Evolutionary conservation across 2,329 filamentous ascomycete species (phyloP).

Genomic region (Alternaria gansuensis): DNA sequence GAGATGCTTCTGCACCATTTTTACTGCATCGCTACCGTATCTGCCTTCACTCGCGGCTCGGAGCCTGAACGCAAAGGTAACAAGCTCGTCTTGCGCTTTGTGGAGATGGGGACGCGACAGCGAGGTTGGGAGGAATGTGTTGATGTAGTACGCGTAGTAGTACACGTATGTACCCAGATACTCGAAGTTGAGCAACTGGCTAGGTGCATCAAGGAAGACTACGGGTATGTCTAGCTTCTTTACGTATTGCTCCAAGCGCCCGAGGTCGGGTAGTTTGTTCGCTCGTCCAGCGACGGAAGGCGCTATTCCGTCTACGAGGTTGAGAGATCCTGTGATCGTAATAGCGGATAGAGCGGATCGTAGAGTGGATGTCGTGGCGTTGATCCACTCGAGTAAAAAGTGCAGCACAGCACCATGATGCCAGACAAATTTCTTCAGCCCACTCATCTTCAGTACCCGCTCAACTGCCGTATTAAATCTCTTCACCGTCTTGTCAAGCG

Average conservation of each 20-base stretch:
- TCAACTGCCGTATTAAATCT: conserved; percentile 39
- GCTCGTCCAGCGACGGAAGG: conserved; percentile 33
- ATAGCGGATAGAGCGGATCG: conserved; percentile 36
- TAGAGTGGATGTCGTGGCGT: conserved; percentile 35
- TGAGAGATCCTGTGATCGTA: conserved; percentile 38
- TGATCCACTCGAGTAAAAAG: conserved; percentile 43
- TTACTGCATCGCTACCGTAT: conserved; percentile 34
- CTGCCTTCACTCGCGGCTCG: conserved; percentile 31
- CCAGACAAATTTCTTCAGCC: conserved; percentile 42
- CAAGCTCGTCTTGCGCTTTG: conserved; percentile 40
- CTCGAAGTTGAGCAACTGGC: conserved; percentile 33
- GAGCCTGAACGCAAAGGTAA: conserved; percentile 43
- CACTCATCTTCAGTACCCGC: conserved; percentile 29
- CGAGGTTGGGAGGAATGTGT: conserved; percentile 37
- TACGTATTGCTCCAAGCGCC: conserved; percentile 38
- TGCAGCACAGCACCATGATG: conserved; percentile 46
- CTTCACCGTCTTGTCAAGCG: conserved; percentile 29
- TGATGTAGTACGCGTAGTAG: conserved; percentile 46
- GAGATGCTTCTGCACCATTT: conserved; percentile 39
- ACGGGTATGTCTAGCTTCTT: conserved; percentile 38
- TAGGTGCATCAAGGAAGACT: conserved; percentile 40
- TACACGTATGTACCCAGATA: conserved; percentile 43
- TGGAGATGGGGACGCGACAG: conserved; percentile 35
- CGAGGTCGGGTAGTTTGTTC: conserved; percentile 37
- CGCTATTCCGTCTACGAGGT: conserved; percentile 28